Percentiles rank a stretch among this genome's conserved stretches.
Evolutionary conservation across 306 rosid species (phyloP).

Genomic region (Dalbergia cultrata): DNA sequence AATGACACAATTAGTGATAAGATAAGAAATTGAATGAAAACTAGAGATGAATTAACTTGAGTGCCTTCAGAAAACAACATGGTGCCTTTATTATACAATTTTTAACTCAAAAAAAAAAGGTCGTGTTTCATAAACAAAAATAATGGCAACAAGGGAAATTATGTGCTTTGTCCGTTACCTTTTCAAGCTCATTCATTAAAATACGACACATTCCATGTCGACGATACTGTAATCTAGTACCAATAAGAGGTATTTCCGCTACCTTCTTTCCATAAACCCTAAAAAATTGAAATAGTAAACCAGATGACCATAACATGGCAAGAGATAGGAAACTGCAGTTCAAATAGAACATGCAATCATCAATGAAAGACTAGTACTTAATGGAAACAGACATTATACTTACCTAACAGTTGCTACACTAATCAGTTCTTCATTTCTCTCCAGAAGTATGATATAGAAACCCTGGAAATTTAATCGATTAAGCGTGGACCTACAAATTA

Average conservation of each 20-base stretch:
- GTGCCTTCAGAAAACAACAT: not conserved
- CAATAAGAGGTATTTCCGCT: slow-evolving; percentile 91
- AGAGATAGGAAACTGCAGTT: slow-evolving; percentile 28
- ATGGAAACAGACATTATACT: slow-evolving; percentile 42
- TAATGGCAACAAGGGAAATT: not conserved
- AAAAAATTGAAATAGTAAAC: slow-evolving; percentile 39
- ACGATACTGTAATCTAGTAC: slow-evolving; percentile 78
- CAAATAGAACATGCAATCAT: slow-evolving; percentile 7
- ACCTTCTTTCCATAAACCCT: slow-evolving; percentile 83
- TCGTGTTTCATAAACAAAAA: not conserved
- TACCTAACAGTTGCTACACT: slow-evolving; percentile 86
- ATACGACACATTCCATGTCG: slow-evolving; percentile 89
- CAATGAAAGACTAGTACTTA: slow-evolving; percentile 24
- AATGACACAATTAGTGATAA: not conserved
- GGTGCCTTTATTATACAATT: slow-evolving; percentile 2
- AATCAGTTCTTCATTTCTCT: slow-evolving; percentile 78
- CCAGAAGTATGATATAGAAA: slow-evolving; percentile 79
- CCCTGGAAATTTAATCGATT: slow-evolving; percentile 83
- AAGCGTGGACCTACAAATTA: slow-evolving; percentile 73
- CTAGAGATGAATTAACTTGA: not conserved
- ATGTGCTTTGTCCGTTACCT: slow-evolving; percentile 55
- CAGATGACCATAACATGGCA: slow-evolving; percentile 13
- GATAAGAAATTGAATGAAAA: not conserved
- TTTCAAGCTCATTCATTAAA: slow-evolving; percentile 84
- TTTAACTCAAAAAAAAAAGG: not conserved